Base-by-base conservation (phyloP, 176 grass and related monocot genomes). In the Oryza meyeriana region DNA sequence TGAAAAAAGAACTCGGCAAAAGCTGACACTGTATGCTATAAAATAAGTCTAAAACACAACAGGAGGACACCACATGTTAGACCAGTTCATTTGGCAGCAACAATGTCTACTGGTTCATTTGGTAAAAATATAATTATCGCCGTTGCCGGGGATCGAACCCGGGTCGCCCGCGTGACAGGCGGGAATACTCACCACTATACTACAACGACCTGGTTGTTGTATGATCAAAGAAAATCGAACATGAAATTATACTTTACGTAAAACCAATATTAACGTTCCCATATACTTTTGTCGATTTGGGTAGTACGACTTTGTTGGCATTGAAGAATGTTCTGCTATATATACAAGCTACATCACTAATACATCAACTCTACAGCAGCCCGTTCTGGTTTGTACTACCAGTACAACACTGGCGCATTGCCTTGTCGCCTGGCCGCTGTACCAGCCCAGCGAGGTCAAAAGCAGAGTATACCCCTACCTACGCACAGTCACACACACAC, bases 61-160 rank as follows among this genome's bases (percentile, higher is more conserved):
- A n/a, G n/a, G n/a, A n/a, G n/a, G n/a, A n/a, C n/a, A n/a, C n/a
- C n/a, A n/a, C n/a, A n/a, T n/a, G n/a, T n/a, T n/a, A n/a, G n/a
- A n/a, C n/a, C n/a, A n/a, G n/a, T n/a, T n/a, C n/a, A n/a, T n/a
- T n/a, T n/a, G n/a, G n/a, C 32, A 44, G 42, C 1, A 44, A 3
- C 13, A 44, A 44, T 14, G 42, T 44, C 2, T 44, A 2, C 36
- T 44, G 42, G 8, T 44, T 40, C 38, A 40, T 40, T 40, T 8
- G 38, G 40, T 36, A 6, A 39, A 47, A 17, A 47, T 17, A 47
- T 2, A 17, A 0, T 2, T 52, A 5, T 0, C 89, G 89, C 91
- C 91, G 89, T 90, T 97, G 92, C 89, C 88, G 92, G 94, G 89
- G 90, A 97, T 97, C 92, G 92, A 97, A 97, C 92, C 89, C 94